Evolutionary conservation across 106 monocot genomes (phyloP).

Genomic region (Cymbidium sinense): DNA sequence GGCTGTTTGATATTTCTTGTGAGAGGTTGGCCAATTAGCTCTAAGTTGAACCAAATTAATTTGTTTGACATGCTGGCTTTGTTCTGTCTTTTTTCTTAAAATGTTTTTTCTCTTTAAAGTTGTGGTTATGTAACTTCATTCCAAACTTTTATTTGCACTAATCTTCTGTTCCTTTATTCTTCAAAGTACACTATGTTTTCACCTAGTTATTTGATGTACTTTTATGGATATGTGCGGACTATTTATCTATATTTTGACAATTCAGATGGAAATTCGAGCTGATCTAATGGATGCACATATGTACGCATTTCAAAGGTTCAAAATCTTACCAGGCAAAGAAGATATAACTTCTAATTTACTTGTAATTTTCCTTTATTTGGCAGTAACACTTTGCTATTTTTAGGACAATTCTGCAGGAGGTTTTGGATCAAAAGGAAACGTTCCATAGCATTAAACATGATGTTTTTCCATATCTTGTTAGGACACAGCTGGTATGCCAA

Average conservation of each 20-base stretch:
- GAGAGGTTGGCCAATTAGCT: too few species aligned
- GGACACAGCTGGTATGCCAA: conserved; percentile 77
- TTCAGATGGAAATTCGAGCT: conserved; percentile 91
- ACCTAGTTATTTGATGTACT: not conserved
- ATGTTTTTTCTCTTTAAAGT: not conserved
- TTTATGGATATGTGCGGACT: not conserved
- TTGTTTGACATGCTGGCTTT: not conserved
- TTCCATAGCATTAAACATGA: conserved; percentile 90
- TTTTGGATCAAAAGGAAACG: conserved; percentile 68
- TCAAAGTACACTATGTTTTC: not conserved
- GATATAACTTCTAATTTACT: not conserved
- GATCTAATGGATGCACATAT: conserved; percentile 99
- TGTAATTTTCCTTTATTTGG: not conserved
- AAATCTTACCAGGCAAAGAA: not conserved
- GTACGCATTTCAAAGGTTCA: conserved; percentile 93
- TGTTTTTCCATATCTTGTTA: conserved; percentile 87
- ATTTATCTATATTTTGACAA: conserved; percentile 4
- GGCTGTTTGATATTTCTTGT: too few species aligned
- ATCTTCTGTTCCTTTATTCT: not conserved
- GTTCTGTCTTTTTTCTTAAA: not conserved
- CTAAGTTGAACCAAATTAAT: not conserved
- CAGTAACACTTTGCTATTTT: not conserved
- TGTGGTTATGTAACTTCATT: not conserved
- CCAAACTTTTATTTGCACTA: not conserved
- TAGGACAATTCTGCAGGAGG: conserved; percentile 71